A percentile compares a stretch with the other conserved stretches of the same genome.
phyloP scores from a whole-genome alignment of 2,329 filamentous ascomycete species.

The Teratosphaeria gauchensis region DNA sequence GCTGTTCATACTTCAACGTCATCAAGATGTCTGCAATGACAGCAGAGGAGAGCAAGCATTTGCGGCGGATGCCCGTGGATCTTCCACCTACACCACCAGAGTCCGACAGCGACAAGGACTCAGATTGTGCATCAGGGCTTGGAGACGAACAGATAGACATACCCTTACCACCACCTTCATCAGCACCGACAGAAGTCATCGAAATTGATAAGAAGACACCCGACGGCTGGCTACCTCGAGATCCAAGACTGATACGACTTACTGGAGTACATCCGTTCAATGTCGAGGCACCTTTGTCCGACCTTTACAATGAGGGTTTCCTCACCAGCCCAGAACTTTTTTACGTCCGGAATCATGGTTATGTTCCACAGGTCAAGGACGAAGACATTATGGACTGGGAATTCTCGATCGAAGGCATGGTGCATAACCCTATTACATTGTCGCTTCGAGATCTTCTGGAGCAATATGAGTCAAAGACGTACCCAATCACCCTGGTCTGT shows the following conservation, averaged over 20 bases:
- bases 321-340: conserved; percentile 80
- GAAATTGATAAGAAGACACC: conserved; percentile 74
- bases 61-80: conserved; percentile 6
- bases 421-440: conserved; percentile 64
- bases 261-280: conserved; percentile 91
- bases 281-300: conserved; percentile 70
- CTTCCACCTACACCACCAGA: conserved; percentile 27
- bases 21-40: conserved; percentile 1
- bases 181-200: conserved; percentile 50
- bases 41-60: conserved; percentile 5
- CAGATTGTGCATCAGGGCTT: conserved; percentile 8
- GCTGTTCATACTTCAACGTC: background rate
- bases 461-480: conserved; percentile 72
- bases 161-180: conserved; percentile 59
- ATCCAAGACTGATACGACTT: conserved; percentile 71
- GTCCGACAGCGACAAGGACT: conserved; percentile 23
- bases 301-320: conserved; percentile 72
- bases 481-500: conserved; percentile 81
- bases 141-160: conserved; percentile 38
- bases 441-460: conserved; percentile 62
- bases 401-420: conserved; percentile 75
- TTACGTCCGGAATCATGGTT: conserved; percentile 85
- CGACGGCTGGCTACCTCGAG: conserved; percentile 69
- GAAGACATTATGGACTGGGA: conserved; percentile 68
- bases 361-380: conserved; percentile 67